Evolutionary conservation across 352 stramenopile species (phyloP).

Genomic region (Globisporangium paddicum): DNA sequence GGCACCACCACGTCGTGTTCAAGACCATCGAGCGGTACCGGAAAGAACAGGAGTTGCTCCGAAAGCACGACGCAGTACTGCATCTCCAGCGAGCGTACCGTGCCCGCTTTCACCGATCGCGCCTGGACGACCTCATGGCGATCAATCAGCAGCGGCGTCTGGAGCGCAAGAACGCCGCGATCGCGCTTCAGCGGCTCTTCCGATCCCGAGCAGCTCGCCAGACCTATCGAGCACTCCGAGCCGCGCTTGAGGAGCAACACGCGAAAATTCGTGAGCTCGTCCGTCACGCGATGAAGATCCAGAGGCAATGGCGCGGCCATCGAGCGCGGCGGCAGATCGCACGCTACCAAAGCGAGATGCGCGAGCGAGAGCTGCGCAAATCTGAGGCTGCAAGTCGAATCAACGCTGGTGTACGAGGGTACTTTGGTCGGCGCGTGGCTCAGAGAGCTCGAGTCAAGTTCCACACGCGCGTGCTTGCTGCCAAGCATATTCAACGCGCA

Average conservation of each 20-base stretch:
- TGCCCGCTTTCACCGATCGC: slow-evolving; percentile 57
- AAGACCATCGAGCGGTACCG: slow-evolving; percentile 64
- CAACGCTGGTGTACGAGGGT: slow-evolving; percentile 56
- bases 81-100: slow-evolving; percentile 54
- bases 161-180: slow-evolving; percentile 47
- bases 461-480: slow-evolving; percentile 33
- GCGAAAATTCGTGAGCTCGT: slow-evolving; percentile 29
- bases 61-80: slow-evolving; percentile 31
- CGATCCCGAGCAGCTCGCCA: slow-evolving; percentile 47
- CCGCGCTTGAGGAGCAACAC: slow-evolving; percentile 39
- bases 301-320: slow-evolving; percentile 65
- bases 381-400: slow-evolving; percentile 53
- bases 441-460: slow-evolving; percentile 27
- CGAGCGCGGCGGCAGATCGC: slow-evolving; percentile 29
- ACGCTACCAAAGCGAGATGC: slow-evolving; percentile 24
- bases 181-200: slow-evolving; percentile 54
- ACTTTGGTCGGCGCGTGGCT: slow-evolving; percentile 46
- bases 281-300: slow-evolving; percentile 43
- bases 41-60: slow-evolving; percentile 37
- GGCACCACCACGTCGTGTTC: slow-evolving; percentile 42
- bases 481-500: slow-evolving; percentile 43
- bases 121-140: slow-evolving; percentile 66
- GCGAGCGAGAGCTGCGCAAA: slow-evolving; percentile 24
- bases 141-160: slow-evolving; percentile 52
- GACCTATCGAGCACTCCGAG: slow-evolving; percentile 41